phyloP scores from a whole-genome alignment of 177 flowering plant species.

The Telopea speciosissima region DNA sequence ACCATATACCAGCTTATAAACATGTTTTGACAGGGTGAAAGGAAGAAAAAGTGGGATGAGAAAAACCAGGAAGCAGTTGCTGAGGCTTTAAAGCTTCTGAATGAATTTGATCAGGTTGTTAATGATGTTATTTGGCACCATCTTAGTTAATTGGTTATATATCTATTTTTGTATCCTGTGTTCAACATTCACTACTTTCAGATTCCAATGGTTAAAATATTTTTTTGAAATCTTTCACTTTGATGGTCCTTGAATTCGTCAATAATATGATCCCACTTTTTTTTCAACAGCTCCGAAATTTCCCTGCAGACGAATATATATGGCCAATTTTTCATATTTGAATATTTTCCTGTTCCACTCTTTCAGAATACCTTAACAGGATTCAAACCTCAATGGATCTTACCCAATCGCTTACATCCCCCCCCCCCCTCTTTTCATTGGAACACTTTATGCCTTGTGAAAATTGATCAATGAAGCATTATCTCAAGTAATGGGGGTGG shows the following conservation, averaged over 20 bases:
- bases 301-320: neutral
- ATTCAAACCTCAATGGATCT: neutral
- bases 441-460: neutral
- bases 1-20: neutral
- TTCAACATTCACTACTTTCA: neutral
- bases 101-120: conserved; percentile 82
- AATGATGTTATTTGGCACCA: neutral
- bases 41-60: conserved; percentile 94
- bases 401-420: neutral
- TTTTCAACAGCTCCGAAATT: neutral
- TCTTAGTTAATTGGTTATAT: neutral
- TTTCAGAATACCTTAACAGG: neutral
- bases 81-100: conserved; percentile 66
- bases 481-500: neutral
- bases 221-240: neutral
- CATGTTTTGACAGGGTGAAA: conserved; percentile 53
- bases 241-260: neutral
- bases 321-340: neutral
- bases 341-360: neutral
- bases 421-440: too few relatives aligned
- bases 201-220: too few relatives aligned
- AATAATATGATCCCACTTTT: neutral
- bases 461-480: neutral
- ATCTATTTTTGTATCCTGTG: neutral
- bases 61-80: conserved; percentile 85